Evolutionary conservation across 371 early-diverging fungal species (phyloP).

Genomic region (Thermomucor indicae-seudaticae): DNA sequence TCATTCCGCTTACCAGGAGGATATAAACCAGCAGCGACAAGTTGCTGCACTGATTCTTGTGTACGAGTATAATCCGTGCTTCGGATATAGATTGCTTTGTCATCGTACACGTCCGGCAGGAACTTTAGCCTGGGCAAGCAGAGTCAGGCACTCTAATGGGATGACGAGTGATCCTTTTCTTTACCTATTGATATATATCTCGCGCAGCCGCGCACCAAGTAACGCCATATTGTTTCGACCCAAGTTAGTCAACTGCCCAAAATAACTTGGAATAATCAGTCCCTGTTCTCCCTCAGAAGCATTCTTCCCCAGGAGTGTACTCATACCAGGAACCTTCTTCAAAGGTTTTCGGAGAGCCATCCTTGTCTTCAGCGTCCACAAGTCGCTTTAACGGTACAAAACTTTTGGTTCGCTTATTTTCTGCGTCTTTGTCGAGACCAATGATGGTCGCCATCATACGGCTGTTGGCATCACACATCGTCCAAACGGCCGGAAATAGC

Average conservation of each 20-base stretch:
- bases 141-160: too few relatives aligned
- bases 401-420: neutral
- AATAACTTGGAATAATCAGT: conserved; percentile 33
- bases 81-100: conserved; percentile 54
- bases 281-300: neutral
- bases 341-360: conserved; percentile 10
- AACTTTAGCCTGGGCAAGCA: conserved; percentile 24
- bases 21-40: conserved; percentile 63
- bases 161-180: too few relatives aligned
- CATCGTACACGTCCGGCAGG: conserved; percentile 37
- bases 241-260: conserved; percentile 74
- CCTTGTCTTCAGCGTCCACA: conserved; percentile 23
- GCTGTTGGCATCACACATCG: conserved; percentile 45
- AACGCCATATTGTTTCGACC: conserved; percentile 61
- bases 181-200: conserved; percentile 61
- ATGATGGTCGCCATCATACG: conserved; percentile 47
- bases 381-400: conserved; percentile 24
- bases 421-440: conserved; percentile 14
- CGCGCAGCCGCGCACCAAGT: conserved; percentile 57
- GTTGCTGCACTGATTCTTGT: conserved; percentile 70
- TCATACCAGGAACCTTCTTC: conserved; percentile 35
- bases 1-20: conserved; percentile 35
- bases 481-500: conserved; percentile 48
- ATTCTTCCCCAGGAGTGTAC: conserved; percentile 4
- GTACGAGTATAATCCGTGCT: conserved; percentile 69